Evolutionary conservation across 1,139 yeast species (phyloP), one percentile per base, ranked within the genome.

Genomic region (Pichia sp.): DNA sequence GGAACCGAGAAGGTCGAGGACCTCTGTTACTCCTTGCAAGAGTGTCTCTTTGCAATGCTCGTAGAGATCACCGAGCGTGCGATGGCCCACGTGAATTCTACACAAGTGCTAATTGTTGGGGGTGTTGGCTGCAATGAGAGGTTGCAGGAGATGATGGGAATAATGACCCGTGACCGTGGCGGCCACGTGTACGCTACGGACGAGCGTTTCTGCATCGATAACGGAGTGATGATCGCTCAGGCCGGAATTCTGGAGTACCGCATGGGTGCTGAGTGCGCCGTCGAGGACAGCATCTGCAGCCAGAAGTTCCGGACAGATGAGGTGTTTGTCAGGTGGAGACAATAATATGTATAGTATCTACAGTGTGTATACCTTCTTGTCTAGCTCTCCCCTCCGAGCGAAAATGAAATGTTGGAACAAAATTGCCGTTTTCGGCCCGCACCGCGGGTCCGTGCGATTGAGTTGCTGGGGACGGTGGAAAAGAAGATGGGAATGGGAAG

Each of bases 31-130:
- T 89, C 97, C 5, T 74, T 93, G 60, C 99, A 93, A 66, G 99
- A 93, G 66, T 87, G 90, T 44, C 73, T 93, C 43, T 93, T 87
- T 69, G 92, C 97, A 11, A 93, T 93, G 99, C 79, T 93, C 60
- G 98, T 95, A 23, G 99, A 93, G 71, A 93, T 93, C 63, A 93
- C 99, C 0, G 99, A 93, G 68, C 77, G 99, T 49, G 99, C 99
- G 1, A 87, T 93, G 95, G 99, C 99, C 0, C 99, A 93, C 67
- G 98, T 93, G 3, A 87, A 87, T 62, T 81, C 95, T 23, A 80
- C 81, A 59, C 96, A 92, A 67, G 99, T 93, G 16, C 75, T 93
- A 54, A 90, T 93, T 54, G 99, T 93, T 3, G 99, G 99, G 8
- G 99, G 99, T 16, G 99, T 93, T 15, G 99, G 99, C 0, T 90